Evolutionary conservation across 2,329 filamentous ascomycete genomes (phyloP).

Genomic region (Aspergillus tubingensis): DNA sequence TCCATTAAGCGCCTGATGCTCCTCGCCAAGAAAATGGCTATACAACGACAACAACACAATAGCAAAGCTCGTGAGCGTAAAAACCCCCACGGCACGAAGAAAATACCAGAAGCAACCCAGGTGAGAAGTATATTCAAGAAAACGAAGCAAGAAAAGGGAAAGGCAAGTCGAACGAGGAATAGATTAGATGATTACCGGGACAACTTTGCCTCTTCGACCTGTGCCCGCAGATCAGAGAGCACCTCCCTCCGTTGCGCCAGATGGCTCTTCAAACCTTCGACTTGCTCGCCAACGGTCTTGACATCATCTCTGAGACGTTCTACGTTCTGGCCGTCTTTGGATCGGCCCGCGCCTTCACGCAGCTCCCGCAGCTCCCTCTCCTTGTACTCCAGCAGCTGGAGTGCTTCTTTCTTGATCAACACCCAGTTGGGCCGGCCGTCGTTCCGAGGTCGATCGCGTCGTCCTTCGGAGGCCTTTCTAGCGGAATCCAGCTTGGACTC

Average conservation of each 20-base stretch:
- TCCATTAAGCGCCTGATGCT: conserved; percentile 37
- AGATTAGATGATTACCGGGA: conserved; percentile 37
- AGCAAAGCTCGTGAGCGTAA: conserved; percentile 16
- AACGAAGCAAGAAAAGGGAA: conserved; percentile 6
- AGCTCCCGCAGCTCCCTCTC: conserved; percentile 70
- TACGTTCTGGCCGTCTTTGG: conserved; percentile 68
- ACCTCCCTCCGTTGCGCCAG: conserved; percentile 73
- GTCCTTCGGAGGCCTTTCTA: conserved; percentile 69
- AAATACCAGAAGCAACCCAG: conserved; percentile 10
- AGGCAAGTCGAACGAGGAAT: background rate
- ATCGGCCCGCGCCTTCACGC: conserved; percentile 60
- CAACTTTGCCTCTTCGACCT: conserved; percentile 84
- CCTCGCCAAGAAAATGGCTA: conserved; percentile 36
- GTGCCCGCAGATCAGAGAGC: conserved; percentile 72
- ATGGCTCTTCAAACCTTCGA: conserved; percentile 85
- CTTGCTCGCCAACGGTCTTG: conserved; percentile 86
- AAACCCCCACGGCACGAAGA: conserved; percentile 8
- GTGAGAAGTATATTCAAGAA: conserved; percentile 14
- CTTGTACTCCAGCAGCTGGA: conserved; percentile 95
- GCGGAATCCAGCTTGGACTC: conserved; percentile 85
- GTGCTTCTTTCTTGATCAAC: conserved; percentile 88
- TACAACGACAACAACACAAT: conserved; percentile 28
- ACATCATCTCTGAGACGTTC: conserved; percentile 83
- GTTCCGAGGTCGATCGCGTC: conserved; percentile 57
- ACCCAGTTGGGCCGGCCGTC: conserved; percentile 79